phyloP scores from a whole-genome alignment of 768 basidiomycete species.

The Mycena chlorophos region DNA sequence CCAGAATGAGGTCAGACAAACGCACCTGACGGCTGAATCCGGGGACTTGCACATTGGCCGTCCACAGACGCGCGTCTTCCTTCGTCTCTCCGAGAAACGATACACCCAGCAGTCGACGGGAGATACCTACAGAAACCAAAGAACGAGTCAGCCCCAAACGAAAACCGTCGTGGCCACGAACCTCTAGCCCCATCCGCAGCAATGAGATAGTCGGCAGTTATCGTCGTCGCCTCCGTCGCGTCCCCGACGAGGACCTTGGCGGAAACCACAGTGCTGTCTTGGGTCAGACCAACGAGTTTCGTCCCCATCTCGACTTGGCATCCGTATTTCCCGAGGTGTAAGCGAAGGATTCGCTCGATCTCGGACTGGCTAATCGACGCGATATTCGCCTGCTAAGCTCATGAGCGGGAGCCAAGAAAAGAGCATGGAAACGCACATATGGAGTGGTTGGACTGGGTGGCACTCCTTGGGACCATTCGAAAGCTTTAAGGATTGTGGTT shows the following conservation, averaged over 20 bases:
- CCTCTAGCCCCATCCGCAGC: conserved; percentile 13
- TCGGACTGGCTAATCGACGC: conserved; percentile 7
- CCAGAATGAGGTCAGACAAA: not conserved
- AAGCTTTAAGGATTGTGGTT: not conserved
- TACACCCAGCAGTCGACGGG: conserved; percentile 28
- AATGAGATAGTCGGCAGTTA: conserved; percentile 5
- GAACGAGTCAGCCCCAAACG: not conserved
- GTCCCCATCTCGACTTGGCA: conserved; percentile 26
- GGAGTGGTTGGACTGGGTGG: conserved; percentile 3
- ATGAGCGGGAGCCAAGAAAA: not conserved
- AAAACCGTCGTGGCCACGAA: not conserved
- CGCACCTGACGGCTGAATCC: conserved; percentile 6
- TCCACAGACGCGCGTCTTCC: conserved; percentile 8
- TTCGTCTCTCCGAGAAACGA: conserved; percentile 39
- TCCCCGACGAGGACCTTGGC: conserved; percentile 15
- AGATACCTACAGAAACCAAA: not conserved
- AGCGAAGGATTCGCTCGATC: conserved; percentile 20
- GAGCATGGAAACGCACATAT: not conserved
- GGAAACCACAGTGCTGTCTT: conserved; percentile 23
- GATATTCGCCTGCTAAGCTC: not conserved
- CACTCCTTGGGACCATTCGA: conserved; percentile 9
- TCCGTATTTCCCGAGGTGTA: conserved; percentile 10
- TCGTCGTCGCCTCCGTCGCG: not conserved
- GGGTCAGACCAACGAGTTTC: conserved; percentile 28
- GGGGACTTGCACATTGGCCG: conserved; percentile 9